Percentiles rank a stretch among this genome's conserved stretches.
These are phyloP conservation scores for Tolypocladium nubicola DNA, from an alignment of 2,329 filamentous ascomycete genomes.

Conservation along the genomic window DNA sequence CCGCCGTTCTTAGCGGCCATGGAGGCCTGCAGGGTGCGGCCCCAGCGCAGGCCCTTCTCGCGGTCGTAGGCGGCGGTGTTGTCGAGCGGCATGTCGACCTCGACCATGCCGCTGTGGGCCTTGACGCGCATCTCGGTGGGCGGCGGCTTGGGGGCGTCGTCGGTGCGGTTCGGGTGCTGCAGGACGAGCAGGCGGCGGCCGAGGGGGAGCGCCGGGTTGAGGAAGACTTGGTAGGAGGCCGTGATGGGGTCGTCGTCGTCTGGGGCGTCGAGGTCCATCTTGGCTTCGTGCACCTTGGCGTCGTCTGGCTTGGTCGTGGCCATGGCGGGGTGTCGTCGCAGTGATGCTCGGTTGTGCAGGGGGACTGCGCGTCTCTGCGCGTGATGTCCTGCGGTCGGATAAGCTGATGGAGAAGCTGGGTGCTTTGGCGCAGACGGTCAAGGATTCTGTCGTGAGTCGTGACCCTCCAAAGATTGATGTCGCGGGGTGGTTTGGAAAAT, in stretches of 20 bases:
- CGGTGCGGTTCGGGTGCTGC: conserved; percentile 74
- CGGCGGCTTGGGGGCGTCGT: conserved; percentile 35
- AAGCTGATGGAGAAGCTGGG: neutral
- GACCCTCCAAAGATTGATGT: neutral
- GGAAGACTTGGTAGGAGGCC: conserved; percentile 72
- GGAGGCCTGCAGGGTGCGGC: conserved; percentile 58
- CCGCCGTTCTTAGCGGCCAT: conserved; percentile 50
- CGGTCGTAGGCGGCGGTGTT: conserved; percentile 68
- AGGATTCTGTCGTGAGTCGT: neutral
- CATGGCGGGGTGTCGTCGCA: neutral
- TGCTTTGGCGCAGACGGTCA: neutral
- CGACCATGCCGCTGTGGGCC: conserved; percentile 69
- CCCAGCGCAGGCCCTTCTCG: conserved; percentile 73
- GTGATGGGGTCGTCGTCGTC: conserved; percentile 57
- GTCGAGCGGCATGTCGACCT: conserved; percentile 82
- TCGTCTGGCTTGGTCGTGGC: conserved; percentile 7
- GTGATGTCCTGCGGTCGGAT: neutral
- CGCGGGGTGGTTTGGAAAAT: neutral
- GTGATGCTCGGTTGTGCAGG: neutral
- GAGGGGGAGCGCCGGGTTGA: conserved; percentile 59
- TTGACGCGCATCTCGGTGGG: conserved; percentile 76
- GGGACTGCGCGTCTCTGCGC: neutral
- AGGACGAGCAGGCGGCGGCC: conserved; percentile 66
- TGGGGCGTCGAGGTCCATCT: conserved; percentile 14
- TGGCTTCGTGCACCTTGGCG: conserved; percentile 3